Percentiles rank a stretch among this genome's conserved stretches.
Evolutionary conservation across 2,329 filamentous ascomycete genomes (phyloP).

Genomic region (Lachnellula willkommii): DNA sequence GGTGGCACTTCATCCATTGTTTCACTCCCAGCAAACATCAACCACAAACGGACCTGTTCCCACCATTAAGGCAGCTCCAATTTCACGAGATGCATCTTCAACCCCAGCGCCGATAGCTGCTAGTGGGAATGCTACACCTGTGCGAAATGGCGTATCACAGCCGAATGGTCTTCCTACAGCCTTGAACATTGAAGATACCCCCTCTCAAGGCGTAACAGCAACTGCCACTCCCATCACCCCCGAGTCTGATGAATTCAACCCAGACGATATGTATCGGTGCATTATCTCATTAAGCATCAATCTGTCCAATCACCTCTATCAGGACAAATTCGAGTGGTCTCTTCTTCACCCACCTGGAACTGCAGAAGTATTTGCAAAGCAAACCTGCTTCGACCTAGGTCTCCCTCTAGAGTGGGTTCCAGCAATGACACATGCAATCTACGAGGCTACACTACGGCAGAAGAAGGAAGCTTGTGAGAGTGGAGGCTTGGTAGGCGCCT

Average conservation of each 20-base stretch:
- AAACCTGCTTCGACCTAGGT: constrained; percentile 88
- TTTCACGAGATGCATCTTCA: constrained; percentile 36
- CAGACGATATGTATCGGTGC: constrained; percentile 91
- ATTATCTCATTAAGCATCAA: constrained; percentile 89
- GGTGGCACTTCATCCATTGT: constrained; percentile 87
- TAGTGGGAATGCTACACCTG: constrained; percentile 54
- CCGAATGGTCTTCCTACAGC: constrained; percentile 44
- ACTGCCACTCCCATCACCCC: constrained; percentile 59
- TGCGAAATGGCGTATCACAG: constrained; percentile 42
- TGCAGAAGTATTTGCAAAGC: constrained; percentile 84
- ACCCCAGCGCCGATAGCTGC: constrained; percentile 32
- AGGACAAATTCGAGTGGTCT: constrained; percentile 98
- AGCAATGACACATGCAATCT: constrained; percentile 92
- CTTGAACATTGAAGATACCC: constrained; percentile 38
- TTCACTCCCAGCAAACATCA: constrained; percentile 53
- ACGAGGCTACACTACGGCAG: constrained; percentile 83
- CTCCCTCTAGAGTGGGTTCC: constrained; percentile 89
- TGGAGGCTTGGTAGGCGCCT: constrained; percentile 76
- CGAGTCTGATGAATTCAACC: constrained; percentile 72
- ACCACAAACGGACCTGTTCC: constrained; percentile 32
- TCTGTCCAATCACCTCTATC: constrained; percentile 84
- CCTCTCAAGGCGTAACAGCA: constrained; percentile 54
- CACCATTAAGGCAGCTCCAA: constrained; percentile 25
- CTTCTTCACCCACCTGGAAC: constrained; percentile 85
- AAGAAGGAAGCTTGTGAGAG: constrained; percentile 97